phyloP scores from a whole-genome alignment of 108 stramenopile genomes.

The Fragilaria crotonensis region DNA sequence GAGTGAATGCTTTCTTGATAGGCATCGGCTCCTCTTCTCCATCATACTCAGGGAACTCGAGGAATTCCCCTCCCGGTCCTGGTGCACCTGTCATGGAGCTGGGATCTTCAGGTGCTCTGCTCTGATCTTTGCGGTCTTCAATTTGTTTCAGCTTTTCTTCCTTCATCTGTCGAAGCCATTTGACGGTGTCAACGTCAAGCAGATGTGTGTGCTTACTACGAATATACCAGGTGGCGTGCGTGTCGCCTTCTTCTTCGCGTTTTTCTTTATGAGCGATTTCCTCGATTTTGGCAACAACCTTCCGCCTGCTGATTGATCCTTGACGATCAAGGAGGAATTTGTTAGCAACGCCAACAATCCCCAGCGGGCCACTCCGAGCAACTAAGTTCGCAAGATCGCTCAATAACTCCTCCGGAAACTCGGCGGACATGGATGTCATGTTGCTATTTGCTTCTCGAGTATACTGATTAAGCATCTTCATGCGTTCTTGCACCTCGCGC shows the following conservation, averaged over 20 bases:
- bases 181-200: constrained; percentile 17
- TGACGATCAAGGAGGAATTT: constrained; percentile 12
- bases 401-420: constrained; percentile 20
- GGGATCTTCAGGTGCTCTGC: neutral
- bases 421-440: constrained; percentile 5
- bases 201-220: constrained; percentile 11
- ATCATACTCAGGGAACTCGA: constrained; percentile 75
- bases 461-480: constrained; percentile 39
- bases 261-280: constrained; percentile 31
- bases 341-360: constrained; percentile 19
- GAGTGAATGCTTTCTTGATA: constrained; percentile 75
- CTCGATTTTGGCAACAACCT: constrained; percentile 22
- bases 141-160: constrained; percentile 17
- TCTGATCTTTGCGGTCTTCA: constrained; percentile 6
- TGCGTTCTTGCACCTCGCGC: constrained; percentile 50
- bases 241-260: constrained; percentile 28
- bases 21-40: constrained; percentile 60
- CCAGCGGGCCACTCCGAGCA: constrained; percentile 15
- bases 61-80: constrained; percentile 58
- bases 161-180: constrained; percentile 12
- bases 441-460: constrained; percentile 3
- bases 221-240: constrained; percentile 21
- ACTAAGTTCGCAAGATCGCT: constrained; percentile 25
- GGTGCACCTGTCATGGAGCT: constrained; percentile 35
- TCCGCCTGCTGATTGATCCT: constrained; percentile 16